A percentile compares a stretch with the other conserved stretches of the same genome.
Conservation (phyloP, 73 alveolate species). For the Tetrahymena thermophila region DNA sequence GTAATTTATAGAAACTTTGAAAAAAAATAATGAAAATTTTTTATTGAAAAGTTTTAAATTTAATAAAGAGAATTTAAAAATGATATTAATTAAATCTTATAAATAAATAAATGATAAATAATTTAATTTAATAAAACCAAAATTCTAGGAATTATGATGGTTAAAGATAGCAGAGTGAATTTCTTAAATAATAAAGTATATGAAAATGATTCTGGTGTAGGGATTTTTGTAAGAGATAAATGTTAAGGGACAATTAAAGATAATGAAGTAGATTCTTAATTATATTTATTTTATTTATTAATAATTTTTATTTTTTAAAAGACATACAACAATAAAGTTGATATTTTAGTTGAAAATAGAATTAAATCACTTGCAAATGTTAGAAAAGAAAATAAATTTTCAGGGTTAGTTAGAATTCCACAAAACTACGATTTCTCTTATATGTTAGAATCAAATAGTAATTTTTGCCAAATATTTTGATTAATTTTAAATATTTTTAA, state of each 20-base stretch:
- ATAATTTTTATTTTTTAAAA: neutral
- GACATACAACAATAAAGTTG: neutral
- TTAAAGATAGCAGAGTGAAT: neutral
- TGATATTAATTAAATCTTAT: no score
- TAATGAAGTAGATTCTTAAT: constrained; percentile 38
- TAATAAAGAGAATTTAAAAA: no score
- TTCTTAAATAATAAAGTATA: neutral
- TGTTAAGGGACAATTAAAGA: constrained; percentile 15
- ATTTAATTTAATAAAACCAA: no score
- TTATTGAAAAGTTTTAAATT: no score
- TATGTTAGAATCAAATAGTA: neutral
- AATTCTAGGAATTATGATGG: neutral
- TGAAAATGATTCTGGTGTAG: constrained; percentile 51
- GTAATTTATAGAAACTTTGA: no score
- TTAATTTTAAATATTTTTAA: no score
- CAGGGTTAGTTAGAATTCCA: constrained; percentile 37
- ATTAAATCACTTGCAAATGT: neutral
- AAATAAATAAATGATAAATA: no score
- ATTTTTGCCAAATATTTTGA: neutral
- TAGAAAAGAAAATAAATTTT: constrained; percentile 6
- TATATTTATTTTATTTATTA: neutral
- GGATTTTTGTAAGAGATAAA: constrained; percentile 59
- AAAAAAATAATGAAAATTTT: no score
- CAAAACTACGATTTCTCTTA: neutral
- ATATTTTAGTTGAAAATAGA: neutral